Base-by-base conservation (phyloP, 495 filamentous ascomycete genomes). In the Neurospora sp. region DNA sequence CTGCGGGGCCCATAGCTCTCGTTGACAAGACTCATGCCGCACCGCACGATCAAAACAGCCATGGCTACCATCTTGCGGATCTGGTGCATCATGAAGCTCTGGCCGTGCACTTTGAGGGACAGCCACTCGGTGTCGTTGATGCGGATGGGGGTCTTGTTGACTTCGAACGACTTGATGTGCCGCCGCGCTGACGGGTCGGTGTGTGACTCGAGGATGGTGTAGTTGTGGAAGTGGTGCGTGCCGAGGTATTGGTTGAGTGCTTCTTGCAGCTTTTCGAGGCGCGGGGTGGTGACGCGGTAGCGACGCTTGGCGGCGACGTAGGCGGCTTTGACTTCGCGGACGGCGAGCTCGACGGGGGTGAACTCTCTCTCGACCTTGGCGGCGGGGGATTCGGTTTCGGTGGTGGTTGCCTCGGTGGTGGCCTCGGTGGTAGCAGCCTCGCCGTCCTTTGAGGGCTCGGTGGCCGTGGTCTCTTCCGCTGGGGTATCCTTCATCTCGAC, bases 61-160 rank as follows among this genome's bases (percentile, higher is more conserved):
- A 98, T 94, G 74, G 91, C 92, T 19, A 99, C 92, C 96, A 99
- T 99, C 82, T 97, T 98, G 74, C 96, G 92, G 81, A 99, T 99
- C 82, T 99, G 96, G 80, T 99, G 96, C 96, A 99, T 99, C 96
- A 99, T 99, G 86, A 99, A 99, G 73, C 91, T 94, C 82, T 99
- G 96, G 0, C 96, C 96, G 81, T 98, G 96, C 21, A 99, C 93
- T 76, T 96, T 97, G 71, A 98, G 85, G 36, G 92, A 95, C 9
- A 99, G 87, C 96, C 96, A 99, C 82, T 99, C 91, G 19, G 93
- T 97, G 79, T 93, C 91, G 75, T 94, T 88, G 80, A 97, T 96
- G 72, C 92, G 85, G 73, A 98, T 89, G 1, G 94, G 94, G 37
- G 87, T 84, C 0, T 84, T 78, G 75, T 91, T 88, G 38, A 91